A percentile compares a stretch with the other conserved stretches of the same genome.
These are phyloP conservation scores for Phaeosphaeria sp. DNA, from an alignment of 2,329 filamentous ascomycete species.

Conservation along the genomic window DNA sequence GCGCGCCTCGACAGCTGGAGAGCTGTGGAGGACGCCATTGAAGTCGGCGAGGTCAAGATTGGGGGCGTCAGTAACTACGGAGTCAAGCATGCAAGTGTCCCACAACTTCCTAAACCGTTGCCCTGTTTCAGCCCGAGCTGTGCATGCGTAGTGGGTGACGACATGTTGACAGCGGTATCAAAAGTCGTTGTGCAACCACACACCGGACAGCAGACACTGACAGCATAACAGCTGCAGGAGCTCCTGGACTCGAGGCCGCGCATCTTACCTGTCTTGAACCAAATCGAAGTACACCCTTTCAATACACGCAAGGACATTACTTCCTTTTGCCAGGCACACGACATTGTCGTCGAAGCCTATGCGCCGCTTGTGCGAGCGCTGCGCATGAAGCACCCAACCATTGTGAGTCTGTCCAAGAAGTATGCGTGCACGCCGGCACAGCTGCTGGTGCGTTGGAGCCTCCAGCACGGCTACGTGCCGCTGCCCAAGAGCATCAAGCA, in stretches of 20 bases:
- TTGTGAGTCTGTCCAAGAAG: constrained; percentile 68
- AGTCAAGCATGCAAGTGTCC: constrained; percentile 67
- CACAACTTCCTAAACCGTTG: constrained; percentile 3
- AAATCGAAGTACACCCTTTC: constrained; percentile 82
- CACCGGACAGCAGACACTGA: constrained; percentile 14
- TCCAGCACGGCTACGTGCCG: constrained; percentile 76
- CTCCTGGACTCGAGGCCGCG: constrained; percentile 68
- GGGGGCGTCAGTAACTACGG: constrained; percentile 66
- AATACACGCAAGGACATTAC: constrained; percentile 74
- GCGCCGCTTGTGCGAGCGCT: constrained; percentile 76
- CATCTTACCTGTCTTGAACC: constrained; percentile 74
- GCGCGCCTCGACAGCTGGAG: constrained; percentile 75
- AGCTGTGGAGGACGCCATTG: constrained; percentile 77
- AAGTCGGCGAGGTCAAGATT: constrained; percentile 67
- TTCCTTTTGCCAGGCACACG: constrained; percentile 68
- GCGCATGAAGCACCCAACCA: constrained; percentile 71
- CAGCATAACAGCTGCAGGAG: constrained; percentile 65
- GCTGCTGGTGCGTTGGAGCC: constrained; percentile 76
- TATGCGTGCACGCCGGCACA: constrained; percentile 76
- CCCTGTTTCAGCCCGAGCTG: constrained; percentile 7
- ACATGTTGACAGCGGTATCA: not conserved
- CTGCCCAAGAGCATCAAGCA: constrained; percentile 74
- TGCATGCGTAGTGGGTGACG: not conserved
- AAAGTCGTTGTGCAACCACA: constrained; percentile 6
- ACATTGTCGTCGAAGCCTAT: constrained; percentile 79